Evolutionary conservation across 331 rosid genomes (phyloP).

Genomic region (Quercus phellos): DNA sequence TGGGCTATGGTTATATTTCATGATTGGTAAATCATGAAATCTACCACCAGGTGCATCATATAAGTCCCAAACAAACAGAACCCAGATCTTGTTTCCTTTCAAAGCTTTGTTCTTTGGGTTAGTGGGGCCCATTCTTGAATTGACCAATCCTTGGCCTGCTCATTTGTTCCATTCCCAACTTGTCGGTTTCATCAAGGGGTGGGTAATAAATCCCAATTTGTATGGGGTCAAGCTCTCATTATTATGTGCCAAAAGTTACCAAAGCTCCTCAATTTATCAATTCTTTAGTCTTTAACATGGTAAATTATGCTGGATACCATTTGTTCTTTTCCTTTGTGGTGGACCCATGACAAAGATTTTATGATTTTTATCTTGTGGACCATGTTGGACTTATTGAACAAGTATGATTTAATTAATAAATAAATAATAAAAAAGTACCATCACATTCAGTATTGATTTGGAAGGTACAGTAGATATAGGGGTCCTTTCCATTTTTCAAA

Average conservation of each 20-base stretch:
- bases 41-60: not conserved
- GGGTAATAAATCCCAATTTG: too few species aligned
- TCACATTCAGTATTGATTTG: constrained; percentile 12
- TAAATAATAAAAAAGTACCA: not conserved
- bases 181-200: not conserved
- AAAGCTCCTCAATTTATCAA: too few species aligned
- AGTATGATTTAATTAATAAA: too few species aligned
- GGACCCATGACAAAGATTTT: too few species aligned
- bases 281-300: too few species aligned
- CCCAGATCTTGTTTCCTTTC: not conserved
- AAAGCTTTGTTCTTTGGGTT: not conserved
- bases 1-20: not conserved
- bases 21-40: not conserved
- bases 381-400: too few species aligned
- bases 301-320: too few species aligned
- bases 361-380: too few species aligned
- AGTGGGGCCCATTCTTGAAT: not conserved
- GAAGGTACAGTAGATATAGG: constrained; percentile 28
- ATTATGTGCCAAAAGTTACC: too few species aligned
- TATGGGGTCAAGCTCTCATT: too few species aligned
- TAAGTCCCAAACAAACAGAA: not conserved
- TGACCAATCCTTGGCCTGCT: not conserved
- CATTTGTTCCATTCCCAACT: not conserved
- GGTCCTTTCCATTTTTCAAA: constrained; percentile 15
- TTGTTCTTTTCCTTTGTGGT: too few species aligned